A percentile compares a stretch with the other conserved stretches of the same genome.
phyloP scores from a whole-genome alignment of 306 rosid genomes.

The Luffa aegyptiaca region DNA sequence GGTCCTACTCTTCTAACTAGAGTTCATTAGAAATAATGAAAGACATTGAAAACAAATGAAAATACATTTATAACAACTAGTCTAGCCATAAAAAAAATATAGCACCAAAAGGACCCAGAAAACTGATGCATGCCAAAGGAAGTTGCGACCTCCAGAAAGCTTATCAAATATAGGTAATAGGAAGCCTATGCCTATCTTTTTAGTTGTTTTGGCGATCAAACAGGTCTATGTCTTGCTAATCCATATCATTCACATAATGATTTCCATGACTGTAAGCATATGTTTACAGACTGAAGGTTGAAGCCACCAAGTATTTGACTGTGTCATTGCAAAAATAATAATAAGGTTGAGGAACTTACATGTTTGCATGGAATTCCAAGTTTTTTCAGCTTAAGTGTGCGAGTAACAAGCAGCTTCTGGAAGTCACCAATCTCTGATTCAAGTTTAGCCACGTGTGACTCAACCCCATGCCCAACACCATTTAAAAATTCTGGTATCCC shows the following conservation, averaged over 20 bases:
- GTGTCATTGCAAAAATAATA: background rate
- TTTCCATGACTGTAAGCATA: background rate
- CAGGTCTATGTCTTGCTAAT: background rate
- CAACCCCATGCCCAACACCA: slow-evolving; percentile 74
- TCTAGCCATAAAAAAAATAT: background rate
- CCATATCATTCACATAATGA: background rate
- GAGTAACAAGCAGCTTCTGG: slow-evolving; percentile 62
- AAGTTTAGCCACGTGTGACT: slow-evolving; percentile 63
- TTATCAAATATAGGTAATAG: background rate
- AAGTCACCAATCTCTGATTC: slow-evolving; percentile 76
- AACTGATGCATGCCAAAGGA: background rate
- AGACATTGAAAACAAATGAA: background rate
- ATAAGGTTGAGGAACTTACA: slow-evolving; percentile 21
- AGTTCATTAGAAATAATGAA: background rate
- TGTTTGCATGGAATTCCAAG: slow-evolving; percentile 82
- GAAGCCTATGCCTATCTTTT: background rate
- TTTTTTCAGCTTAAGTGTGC: slow-evolving; percentile 76
- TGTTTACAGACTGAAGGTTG: background rate
- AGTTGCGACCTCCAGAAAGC: background rate
- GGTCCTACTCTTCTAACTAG: background rate
- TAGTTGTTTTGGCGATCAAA: background rate
- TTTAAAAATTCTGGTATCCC: slow-evolving; percentile 76
- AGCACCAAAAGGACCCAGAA: background rate
- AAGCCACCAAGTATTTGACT: background rate
- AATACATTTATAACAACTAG: background rate